These are phyloP conservation scores for Globisporangium recalcitrans DNA, from an alignment of 352 stramenopile species.

Conservation along the genomic window DNA sequence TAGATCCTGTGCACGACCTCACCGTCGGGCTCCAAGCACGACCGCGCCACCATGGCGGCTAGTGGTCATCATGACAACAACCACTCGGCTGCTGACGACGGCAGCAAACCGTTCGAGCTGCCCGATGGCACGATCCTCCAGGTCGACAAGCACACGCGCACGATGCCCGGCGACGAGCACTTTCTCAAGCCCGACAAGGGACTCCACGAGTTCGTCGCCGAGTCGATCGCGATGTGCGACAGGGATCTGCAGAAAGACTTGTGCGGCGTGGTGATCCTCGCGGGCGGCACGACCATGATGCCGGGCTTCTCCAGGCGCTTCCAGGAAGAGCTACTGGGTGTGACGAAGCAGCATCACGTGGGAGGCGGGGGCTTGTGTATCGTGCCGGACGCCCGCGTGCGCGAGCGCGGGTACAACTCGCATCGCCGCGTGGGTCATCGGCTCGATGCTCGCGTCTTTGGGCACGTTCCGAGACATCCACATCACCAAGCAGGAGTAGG, in stretches of 20 bases:
- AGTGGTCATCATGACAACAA: conserved; percentile 3
- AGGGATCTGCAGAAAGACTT: conserved; percentile 82
- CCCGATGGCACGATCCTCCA: conserved; percentile 84
- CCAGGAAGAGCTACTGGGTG: conserved; percentile 53
- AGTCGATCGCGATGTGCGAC: conserved; percentile 87
- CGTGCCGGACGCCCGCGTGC: conserved; percentile 71
- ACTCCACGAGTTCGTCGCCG: conserved; percentile 79
- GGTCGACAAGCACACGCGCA: conserved; percentile 72
- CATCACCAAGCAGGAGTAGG: conserved; percentile 87
- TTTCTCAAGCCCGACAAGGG: conserved; percentile 46
- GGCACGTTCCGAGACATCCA: conserved; percentile 85
- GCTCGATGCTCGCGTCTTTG: conserved; percentile 86
- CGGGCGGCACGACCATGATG: conserved; percentile 82
- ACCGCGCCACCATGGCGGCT: conserved; percentile 16
- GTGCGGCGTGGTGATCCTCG: conserved; percentile 67
- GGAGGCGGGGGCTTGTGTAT: conserved; percentile 31
- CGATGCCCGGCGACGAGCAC: conserved; percentile 87
- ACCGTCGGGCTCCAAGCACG: conserved; percentile 27
- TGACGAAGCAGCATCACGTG: conserved; percentile 13
- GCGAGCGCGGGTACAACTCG: conserved; percentile 84
- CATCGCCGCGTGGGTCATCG: conserved; percentile 86
- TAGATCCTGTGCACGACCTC: conserved; percentile 72
- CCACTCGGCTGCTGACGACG: conserved; percentile 15
- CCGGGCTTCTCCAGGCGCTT: conserved; percentile 79
- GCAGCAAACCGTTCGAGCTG: conserved; percentile 70